Evolutionary conservation across 371 early-diverging fungal species (phyloP), one percentile per base, ranked within the genome.

Genomic region (Rhizomucor miehei): DNA sequence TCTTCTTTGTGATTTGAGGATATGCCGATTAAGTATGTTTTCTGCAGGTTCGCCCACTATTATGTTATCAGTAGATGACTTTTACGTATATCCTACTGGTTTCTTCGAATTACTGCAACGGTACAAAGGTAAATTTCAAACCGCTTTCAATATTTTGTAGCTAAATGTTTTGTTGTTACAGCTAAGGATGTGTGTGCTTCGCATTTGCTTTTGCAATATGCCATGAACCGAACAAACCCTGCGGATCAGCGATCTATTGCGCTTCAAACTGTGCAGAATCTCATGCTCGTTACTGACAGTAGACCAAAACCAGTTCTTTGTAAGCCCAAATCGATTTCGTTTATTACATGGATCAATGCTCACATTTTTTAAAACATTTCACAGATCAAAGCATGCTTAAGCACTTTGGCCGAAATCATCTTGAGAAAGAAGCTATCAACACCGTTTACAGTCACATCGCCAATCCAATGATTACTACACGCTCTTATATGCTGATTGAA

Each of bases 381-480:
- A 14, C 56, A 79, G 64, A 67, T 59, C 63, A 66, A 62, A 52
- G 66, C 41, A 60, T 84, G 46, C 60, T 62, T 19, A 63, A 69
- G 44, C 78, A 71, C 48, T 85, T 88, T 58, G 56, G 63, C 0
- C 70, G 73, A 36, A 80, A 83, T 47, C 68, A 86, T 20, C 62
- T 92, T 37, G 87, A 86, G 44, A 81, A 81, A 39, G 72, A 79
- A 21, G 78, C 85, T 6, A 74, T 93, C 56, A 86, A 86, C 44
- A 77, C 83, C 11, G 75, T 88, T 17, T 93, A 90, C 65, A 86
- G 91, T 51, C 84, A 86, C 41, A 64, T 72, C 21, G 77, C 81
- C 48, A 93, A 93, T 65, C 88, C 91, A 1, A 86, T 88, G 78
- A 73, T 92, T 50, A 82, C 90, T 1, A 86, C 92, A 0, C 78